Evolutionary conservation across 345 rosid genomes (phyloP).

Genomic region (Acer yangbiense): DNA sequence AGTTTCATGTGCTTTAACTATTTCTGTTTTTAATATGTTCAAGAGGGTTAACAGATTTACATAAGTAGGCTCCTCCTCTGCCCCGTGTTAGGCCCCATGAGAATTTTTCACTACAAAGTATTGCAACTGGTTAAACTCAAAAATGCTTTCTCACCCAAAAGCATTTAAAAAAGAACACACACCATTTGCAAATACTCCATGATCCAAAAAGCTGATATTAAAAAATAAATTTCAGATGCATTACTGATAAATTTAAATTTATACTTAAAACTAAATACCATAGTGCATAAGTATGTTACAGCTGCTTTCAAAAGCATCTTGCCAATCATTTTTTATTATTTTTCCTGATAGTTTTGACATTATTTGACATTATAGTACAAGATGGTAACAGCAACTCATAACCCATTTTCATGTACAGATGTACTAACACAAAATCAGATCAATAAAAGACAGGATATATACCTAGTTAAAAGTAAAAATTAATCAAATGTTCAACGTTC

Average conservation of each 20-base stretch:
- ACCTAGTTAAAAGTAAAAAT: background rate
- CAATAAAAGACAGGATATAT: background rate
- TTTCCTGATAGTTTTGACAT: background rate
- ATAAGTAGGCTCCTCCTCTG: background rate
- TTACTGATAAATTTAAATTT: background rate
- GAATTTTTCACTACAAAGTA: background rate
- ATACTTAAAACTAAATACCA: background rate
- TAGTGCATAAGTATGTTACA: background rate
- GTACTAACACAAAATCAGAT: background rate
- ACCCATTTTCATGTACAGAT: background rate
- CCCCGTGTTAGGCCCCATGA: background rate
- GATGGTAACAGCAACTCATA: background rate
- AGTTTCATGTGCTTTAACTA: background rate
- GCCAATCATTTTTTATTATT: background rate
- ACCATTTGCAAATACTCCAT: background rate
- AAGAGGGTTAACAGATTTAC: background rate
- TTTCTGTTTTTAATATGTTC: background rate
- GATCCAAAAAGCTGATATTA: background rate
- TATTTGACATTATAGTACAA: background rate
- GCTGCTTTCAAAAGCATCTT: background rate
- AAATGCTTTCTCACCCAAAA: background rate
- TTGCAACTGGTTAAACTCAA: background rate
- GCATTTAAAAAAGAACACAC: background rate
- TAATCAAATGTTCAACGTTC: background rate
- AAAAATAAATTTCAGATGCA: background rate